Evolutionary conservation across 2,329 filamentous ascomycete species (phyloP).

Genomic region (Dryadomyces sulphureus): DNA sequence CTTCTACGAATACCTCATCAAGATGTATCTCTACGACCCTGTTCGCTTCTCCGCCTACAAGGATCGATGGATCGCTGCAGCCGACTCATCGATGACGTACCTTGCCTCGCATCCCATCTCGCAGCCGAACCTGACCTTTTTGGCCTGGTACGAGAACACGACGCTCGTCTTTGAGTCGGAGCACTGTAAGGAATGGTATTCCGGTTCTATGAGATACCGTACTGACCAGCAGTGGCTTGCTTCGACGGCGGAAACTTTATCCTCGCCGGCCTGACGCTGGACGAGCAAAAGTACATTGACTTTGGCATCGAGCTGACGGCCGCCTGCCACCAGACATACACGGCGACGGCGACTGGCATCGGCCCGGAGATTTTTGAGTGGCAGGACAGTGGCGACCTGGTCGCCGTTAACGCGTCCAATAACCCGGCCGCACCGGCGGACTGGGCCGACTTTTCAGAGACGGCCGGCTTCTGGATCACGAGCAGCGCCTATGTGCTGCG

Average conservation of each 20-base stretch:
- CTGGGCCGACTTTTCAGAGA: constrained; percentile 45
- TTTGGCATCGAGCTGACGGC: constrained; percentile 60
- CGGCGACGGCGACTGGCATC: constrained; percentile 51
- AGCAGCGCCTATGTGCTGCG: constrained; percentile 50
- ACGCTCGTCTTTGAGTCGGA: constrained; percentile 28
- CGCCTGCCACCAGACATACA: constrained; percentile 63
- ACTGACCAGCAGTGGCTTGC: constrained; percentile 43
- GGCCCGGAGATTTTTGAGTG: constrained; percentile 62
- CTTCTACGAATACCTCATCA: constrained; percentile 83
- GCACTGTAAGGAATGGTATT: constrained; percentile 24
- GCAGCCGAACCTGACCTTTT: constrained; percentile 57
- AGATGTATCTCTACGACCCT: constrained; percentile 75
- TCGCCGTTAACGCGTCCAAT: constrained; percentile 18
- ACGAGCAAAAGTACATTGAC: constrained; percentile 49
- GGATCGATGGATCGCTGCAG: constrained; percentile 61
- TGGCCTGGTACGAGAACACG: constrained; percentile 39
- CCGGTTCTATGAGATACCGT: too few species aligned
- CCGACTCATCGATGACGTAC: constrained; percentile 59
- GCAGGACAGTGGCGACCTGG: constrained; percentile 27
- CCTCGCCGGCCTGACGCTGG: constrained; percentile 59
- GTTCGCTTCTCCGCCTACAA: constrained; percentile 47
- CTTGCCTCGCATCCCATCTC: constrained; percentile 53
- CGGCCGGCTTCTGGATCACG: constrained; percentile 58
- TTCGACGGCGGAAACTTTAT: constrained; percentile 80
- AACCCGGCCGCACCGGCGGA: constrained; percentile 27